Percentiles rank a stretch among this genome's conserved stretches.
Evolutionary conservation across 768 basidiomycete genomes (phyloP).

Genomic region (Mycena vulgaris): DNA sequence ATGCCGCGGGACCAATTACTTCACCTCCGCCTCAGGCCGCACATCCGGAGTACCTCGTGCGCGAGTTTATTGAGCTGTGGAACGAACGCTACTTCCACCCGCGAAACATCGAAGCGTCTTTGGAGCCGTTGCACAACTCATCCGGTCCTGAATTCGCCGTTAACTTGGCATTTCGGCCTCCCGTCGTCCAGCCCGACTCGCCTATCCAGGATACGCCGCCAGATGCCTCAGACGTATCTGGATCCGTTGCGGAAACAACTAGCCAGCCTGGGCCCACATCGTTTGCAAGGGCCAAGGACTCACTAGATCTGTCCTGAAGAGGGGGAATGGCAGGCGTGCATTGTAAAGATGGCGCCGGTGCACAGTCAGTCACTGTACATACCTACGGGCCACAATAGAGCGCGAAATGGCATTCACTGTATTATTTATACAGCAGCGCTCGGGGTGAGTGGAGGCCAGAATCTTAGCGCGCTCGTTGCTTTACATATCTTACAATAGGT

Average conservation of each 20-base stretch:
- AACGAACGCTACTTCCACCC: conserved; percentile 35
- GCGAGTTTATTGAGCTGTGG: conserved; percentile 33
- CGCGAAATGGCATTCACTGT: too few relatives aligned
- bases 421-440: too few relatives aligned
- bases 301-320: too few relatives aligned
- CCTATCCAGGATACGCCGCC: neutral
- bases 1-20: neutral
- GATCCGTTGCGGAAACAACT: neutral
- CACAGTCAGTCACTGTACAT: too few relatives aligned
- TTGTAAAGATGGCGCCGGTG: too few relatives aligned
- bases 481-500: too few relatives aligned
- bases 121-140: conserved; percentile 8
- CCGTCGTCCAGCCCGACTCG: neutral
- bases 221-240: neutral
- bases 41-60: conserved; percentile 6
- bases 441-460: too few relatives aligned
- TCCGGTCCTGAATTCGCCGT: conserved; percentile 7
- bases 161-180: neutral
- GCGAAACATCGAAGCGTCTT: conserved; percentile 21
- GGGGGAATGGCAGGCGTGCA: too few relatives aligned
- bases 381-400: too few relatives aligned
- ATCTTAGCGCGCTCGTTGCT: too few relatives aligned
- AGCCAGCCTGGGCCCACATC: neutral
- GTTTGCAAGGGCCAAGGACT: neutral
- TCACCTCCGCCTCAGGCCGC: neutral